Percentiles rank a stretch among this genome's conserved stretches.
Conservation (phyloP, 164 flowering plant species). For the Vitis labrusca region DNA sequence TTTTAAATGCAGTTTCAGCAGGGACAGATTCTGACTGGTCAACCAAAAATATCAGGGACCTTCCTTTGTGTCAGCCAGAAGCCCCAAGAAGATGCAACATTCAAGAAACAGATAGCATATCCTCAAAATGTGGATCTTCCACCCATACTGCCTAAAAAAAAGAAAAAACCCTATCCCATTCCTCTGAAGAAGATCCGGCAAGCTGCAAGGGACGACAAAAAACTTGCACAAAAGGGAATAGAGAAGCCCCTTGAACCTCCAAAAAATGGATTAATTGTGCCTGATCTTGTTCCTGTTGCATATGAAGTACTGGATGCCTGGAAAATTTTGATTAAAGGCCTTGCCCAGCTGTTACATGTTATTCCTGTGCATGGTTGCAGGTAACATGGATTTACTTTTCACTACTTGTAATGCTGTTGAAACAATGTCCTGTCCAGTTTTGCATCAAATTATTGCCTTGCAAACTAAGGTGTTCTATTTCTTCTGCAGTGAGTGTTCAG, state of each 20-base stretch:
- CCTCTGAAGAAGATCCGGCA: conserved; percentile 64
- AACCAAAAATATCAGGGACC: neutral
- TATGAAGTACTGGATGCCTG: conserved; percentile 81
- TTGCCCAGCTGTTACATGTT: conserved; percentile 77
- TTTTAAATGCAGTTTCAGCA: conserved; percentile 16
- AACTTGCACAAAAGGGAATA: conserved; percentile 74
- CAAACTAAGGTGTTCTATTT: neutral
- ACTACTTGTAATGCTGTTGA: neutral
- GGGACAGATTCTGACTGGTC: neutral
- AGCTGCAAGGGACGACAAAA: conserved; percentile 66
- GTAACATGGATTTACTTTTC: conserved; percentile 27
- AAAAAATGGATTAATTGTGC: conserved; percentile 82
- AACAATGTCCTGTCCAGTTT: neutral
- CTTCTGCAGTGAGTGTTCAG: conserved; percentile 71
- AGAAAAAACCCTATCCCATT: conserved; percentile 91
- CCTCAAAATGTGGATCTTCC: conserved; percentile 94
- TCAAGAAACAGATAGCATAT: conserved; percentile 22
- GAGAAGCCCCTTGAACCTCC: conserved; percentile 90
- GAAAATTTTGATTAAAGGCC: conserved; percentile 76
- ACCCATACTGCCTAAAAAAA: conserved; percentile 57
- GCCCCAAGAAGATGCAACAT: conserved; percentile 5
- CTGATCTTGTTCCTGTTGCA: conserved; percentile 81
- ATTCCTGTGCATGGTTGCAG: conserved; percentile 95
- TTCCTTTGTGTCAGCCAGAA: conserved; percentile 12
- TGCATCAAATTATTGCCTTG: neutral